Evolutionary conservation across 1,139 yeast species (phyloP), one percentile per base, ranked within the genome.

Genomic region (Blastobotrys proliferans): DNA sequence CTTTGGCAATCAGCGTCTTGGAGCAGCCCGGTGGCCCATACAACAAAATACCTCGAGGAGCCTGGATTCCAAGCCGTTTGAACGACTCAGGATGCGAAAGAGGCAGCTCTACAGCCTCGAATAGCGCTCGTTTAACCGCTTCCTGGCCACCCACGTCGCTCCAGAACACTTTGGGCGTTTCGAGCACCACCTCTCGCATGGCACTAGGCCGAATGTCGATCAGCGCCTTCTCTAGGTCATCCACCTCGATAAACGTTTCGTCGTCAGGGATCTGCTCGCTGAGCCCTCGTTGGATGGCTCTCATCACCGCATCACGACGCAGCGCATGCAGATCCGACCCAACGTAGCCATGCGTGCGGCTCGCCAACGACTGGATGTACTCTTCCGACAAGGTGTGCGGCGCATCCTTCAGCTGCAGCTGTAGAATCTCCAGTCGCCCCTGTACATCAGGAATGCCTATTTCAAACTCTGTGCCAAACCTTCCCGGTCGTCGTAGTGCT

Each of bases 11-110:
- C 47, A 90, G 67, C 0, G 97, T 90, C 57, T 90, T 90, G 6
- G 97, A 88, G 66, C 97, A 90, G 6, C 97, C 97, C 0, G 97
- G 97, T 1, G 97, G 97, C 0, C 97, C 97, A 61, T 90, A 90
- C 16, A 90, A 68, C 38, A 90, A 64, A 1, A 90, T 83, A 30
- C 97, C 97, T 55, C 87, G 84, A 2, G 99, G 98, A 0, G 97
- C 92, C 45, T 76, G 72, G 6, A 94, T 81, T 0, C 97, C 98
- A 9, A 94, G 69, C 32, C 75, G 70, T 20, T 70, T 70, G 61
- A 92, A 92, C 0, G 95, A 73, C 1, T 77, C 87, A 0, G 88
- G 76, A 1, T 94, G 94, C 46, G 83, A 83, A 28, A 94, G 66
- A 0, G 99, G 99, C 56, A 94, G 70, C 57, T 88, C 95, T 17